Conservation (phyloP, 2,329 filamentous ascomycete species). For the Pseudodiploospora longispora region DNA sequence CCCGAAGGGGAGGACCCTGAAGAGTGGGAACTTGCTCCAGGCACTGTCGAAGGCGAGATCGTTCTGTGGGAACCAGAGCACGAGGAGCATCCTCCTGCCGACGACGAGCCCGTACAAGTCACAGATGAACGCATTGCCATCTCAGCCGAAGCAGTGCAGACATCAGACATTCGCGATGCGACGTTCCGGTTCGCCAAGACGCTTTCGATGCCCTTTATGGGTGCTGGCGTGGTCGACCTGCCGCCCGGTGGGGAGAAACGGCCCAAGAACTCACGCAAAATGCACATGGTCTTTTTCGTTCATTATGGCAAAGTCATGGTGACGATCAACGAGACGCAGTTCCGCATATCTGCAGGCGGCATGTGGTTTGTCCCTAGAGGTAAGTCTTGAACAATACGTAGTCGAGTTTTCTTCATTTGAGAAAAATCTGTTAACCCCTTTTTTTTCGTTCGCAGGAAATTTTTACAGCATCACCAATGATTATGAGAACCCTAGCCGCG, state of each 20-base stretch:
- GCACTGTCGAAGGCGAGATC: constrained; percentile 55
- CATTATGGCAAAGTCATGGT: constrained; percentile 76
- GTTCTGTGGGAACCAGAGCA: constrained; percentile 55
- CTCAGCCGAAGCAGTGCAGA: constrained; percentile 46
- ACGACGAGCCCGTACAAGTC: constrained; percentile 47
- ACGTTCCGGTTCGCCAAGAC: constrained; percentile 87
- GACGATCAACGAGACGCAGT: constrained; percentile 64
- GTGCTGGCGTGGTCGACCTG: constrained; percentile 81
- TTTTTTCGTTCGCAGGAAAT: constrained; percentile 54
- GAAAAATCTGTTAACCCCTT: not conserved
- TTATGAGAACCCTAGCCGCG: constrained; percentile 58
- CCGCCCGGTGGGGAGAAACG: constrained; percentile 77
- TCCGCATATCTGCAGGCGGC: constrained; percentile 79
- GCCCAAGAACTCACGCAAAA: constrained; percentile 85
- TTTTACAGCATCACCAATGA: constrained; percentile 88
- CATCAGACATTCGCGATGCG: constrained; percentile 52
- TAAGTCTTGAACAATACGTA: constrained; percentile 38
- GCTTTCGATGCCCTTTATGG: constrained; percentile 76
- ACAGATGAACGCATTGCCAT: constrained; percentile 50
- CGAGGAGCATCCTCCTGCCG: constrained; percentile 43
- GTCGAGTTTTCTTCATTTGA: not conserved
- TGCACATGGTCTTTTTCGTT: constrained; percentile 97
- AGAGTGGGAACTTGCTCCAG: constrained; percentile 63
- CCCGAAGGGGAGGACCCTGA: constrained; percentile 50
- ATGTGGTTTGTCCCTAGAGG: constrained; percentile 94